phyloP scores from a whole-genome alignment of 208 protist species.

The Acanthamoeba royreba region DNA sequence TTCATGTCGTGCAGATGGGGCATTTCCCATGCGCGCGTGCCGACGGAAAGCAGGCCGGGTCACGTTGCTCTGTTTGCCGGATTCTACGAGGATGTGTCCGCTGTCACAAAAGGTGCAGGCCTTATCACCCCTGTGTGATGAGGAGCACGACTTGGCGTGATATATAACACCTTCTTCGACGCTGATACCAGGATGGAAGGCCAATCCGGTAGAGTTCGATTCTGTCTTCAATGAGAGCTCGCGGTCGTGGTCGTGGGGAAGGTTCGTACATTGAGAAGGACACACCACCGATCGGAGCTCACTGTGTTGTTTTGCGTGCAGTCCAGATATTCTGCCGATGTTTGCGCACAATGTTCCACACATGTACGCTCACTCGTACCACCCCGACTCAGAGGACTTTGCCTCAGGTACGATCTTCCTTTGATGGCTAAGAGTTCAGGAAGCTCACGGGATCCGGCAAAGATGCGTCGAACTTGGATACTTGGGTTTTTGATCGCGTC shows the following conservation, averaged over 20 bases:
- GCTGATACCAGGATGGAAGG: slow-evolving; percentile 69
- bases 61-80: slow-evolving; percentile 84
- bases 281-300: neutral
- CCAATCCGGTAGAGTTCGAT: slow-evolving; percentile 83
- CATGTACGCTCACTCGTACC: slow-evolving; percentile 62
- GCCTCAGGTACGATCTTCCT: neutral
- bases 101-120: slow-evolving; percentile 74
- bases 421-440: neutral
- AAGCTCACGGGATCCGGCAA: neutral
- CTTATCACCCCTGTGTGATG: neutral
- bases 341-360: slow-evolving; percentile 67
- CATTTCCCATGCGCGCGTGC: slow-evolving; percentile 73
- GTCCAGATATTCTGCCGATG: slow-evolving; percentile 80
- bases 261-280: neutral
- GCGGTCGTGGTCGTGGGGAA: slow-evolving; percentile 70
- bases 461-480: slow-evolving; percentile 68
- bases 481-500: slow-evolving; percentile 79
- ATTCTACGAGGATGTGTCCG: slow-evolving; percentile 83
- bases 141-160: neutral
- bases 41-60: slow-evolving; percentile 80
- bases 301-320: neutral
- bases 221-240: slow-evolving; percentile 77
- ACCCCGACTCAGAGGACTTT: slow-evolving; percentile 76
- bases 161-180: neutral
- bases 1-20: slow-evolving; percentile 63